Evolutionary conservation across 1,284 basidiomycete genomes (phyloP).

Genomic region (Athelia psychrophila): DNA sequence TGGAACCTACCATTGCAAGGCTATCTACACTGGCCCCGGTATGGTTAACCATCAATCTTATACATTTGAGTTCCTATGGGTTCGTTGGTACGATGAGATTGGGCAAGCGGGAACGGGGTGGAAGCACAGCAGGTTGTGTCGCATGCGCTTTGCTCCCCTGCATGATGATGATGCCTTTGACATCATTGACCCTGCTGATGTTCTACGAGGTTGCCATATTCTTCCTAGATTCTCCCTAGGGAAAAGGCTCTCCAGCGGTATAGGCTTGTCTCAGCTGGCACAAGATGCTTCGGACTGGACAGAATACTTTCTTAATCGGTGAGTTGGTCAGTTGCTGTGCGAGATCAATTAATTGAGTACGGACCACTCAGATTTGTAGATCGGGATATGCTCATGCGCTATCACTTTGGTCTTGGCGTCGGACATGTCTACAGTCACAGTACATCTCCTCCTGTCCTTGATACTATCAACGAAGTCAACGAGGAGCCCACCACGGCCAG

Average conservation of each 20-base stretch:
- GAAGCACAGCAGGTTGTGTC: not conserved
- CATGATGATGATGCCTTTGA: slow-evolving; percentile 5
- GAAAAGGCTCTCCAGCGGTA: not conserved
- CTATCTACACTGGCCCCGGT: not conserved
- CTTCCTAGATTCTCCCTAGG: slow-evolving; percentile 23
- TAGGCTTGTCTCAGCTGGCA: not conserved
- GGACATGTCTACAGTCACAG: slow-evolving; percentile 3
- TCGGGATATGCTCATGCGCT: slow-evolving; percentile 11
- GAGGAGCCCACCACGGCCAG: no score
- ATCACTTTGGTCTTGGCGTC: slow-evolving; percentile 5
- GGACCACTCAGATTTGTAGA: slow-evolving; percentile 9
- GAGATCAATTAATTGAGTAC: not conserved
- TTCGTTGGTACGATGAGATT: slow-evolving; percentile 8
- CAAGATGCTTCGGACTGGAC: slow-evolving; percentile 6
- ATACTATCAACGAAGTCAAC: no score
- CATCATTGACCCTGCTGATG: slow-evolving; percentile 10
- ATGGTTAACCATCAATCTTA: not conserved
- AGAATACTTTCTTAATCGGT: slow-evolving; percentile 15
- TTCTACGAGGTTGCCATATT: slow-evolving; percentile 9
- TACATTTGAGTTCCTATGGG: slow-evolving; percentile 9
- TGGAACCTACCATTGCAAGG: not conserved
- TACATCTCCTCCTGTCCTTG: no score
- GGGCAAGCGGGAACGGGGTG: slow-evolving; percentile 4
- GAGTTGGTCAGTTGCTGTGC: slow-evolving; percentile 3
- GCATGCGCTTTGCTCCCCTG: slow-evolving; percentile 10